Evolutionary conservation across 805 yeast species (phyloP), one percentile per base, ranked within the genome.

Genomic region (Hanseniaspora valbyensis): DNA sequence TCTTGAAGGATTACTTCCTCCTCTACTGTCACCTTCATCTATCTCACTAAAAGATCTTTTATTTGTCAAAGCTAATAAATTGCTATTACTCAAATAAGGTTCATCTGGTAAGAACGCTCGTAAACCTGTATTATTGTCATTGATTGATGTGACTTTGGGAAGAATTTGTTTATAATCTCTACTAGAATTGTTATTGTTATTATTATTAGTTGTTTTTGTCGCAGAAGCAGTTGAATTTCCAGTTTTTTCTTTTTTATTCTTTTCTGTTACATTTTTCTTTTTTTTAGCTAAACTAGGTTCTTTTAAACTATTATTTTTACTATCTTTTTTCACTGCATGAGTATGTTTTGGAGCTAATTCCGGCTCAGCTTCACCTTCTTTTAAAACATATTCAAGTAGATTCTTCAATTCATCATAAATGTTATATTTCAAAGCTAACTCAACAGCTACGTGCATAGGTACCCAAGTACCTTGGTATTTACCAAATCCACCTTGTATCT

Each of bases 381-480:
- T 52, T 53, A 76, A 65, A 57, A 67, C 66, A 60, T 76, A 83
- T 30, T 80, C 80, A 54, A 89, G 79, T 21, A 88, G 67, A 0
- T 89, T 84, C 34, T 68, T 65, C 41, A 90, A 69, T 14, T 74
- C 69, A 3, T 75, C 82, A 54, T 71, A 69, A 4, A 84, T 94
- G 1, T 74, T 79, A 56, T 77, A 78, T 57, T 77, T 78, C 44
- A 70, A 69, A 1, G 90, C 86, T 51, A 86, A 74, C 54, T 74
- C 76, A 24, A 70, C 66, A 0, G 95, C 96, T 44, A 84, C 77
- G 6, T 73, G 78, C 54, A 85, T 66, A 0, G 96, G 96, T 8
- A 89, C 89, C 96, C 96, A 89, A 2, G 96, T 89, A 16, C 96
- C 96, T 65, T 90, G 97, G 65, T 88, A 90, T 61, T 89, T 81